phyloP scores from a whole-genome alignment of 371 early-diverging fungal genomes.

The Chytridium lagenaria region DNA sequence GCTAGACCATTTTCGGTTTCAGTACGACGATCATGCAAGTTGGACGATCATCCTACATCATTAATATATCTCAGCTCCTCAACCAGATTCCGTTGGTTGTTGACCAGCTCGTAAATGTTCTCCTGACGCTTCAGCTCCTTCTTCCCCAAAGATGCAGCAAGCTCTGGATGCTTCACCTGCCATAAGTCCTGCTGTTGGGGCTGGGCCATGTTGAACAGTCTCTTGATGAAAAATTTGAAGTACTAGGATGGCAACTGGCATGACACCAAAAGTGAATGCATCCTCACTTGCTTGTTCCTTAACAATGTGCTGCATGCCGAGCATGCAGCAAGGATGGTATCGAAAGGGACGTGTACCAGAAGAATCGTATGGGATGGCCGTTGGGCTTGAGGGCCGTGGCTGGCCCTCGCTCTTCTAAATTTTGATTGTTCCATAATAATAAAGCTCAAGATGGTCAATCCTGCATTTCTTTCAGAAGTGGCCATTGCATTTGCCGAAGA shows the following conservation, averaged over 20 bases:
- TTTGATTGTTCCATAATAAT: constrained; percentile 9
- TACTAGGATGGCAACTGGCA: not conserved
- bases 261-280: no score
- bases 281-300: no score
- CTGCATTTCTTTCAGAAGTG: constrained; percentile 82
- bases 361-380: no score
- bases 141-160: not conserved
- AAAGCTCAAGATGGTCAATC: constrained; percentile 46
- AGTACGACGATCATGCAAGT: not conserved
- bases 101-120: constrained; percentile 34
- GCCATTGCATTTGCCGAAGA: constrained; percentile 70
- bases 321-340: no score
- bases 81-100: constrained; percentile 32
- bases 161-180: not conserved
- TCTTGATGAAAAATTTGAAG: not conserved
- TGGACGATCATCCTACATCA: constrained; percentile 5
- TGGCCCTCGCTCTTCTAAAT: no score
- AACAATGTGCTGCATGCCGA: no score
- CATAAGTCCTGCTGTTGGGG: constrained; percentile 4
- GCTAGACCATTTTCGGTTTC: no score
- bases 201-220: not conserved
- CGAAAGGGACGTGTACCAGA: no score
- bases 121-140: constrained; percentile 25
- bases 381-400: no score
- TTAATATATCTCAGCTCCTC: constrained; percentile 16